phyloP scores from a whole-genome alignment of 1,139 yeast genomes.

The Neolecta irregularis region DNA sequence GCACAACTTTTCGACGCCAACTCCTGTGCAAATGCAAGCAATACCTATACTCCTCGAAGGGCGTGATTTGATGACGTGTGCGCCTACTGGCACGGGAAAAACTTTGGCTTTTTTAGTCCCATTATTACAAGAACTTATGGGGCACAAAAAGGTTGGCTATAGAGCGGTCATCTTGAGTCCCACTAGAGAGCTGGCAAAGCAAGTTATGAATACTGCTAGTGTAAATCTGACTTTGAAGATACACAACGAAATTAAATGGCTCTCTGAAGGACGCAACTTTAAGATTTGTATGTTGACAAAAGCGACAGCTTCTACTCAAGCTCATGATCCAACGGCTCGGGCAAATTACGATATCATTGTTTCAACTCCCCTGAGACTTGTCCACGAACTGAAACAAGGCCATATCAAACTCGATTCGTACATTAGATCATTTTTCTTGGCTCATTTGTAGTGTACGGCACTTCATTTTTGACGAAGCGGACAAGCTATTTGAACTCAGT shows the following conservation, averaged over 20 bases:
- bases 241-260: constrained; percentile 46
- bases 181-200: constrained; percentile 80
- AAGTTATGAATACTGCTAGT: constrained; percentile 22
- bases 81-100: constrained; percentile 91
- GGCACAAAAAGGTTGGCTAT: constrained; percentile 11
- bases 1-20: constrained; percentile 67
- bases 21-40: constrained; percentile 80
- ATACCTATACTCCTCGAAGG: constrained; percentile 51
- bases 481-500: constrained; percentile 77
- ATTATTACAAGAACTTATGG: constrained; percentile 37
- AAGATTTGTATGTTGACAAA: constrained; percentile 58
- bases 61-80: constrained; percentile 71
- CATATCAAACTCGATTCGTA: constrained; percentile 35
- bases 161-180: constrained; percentile 76
- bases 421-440: background rate
- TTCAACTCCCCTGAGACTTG: constrained; percentile 75
- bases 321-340: constrained; percentile 36
- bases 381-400: constrained; percentile 56
- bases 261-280: constrained; percentile 35
- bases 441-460: constrained; percentile 37
- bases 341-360: constrained; percentile 66
- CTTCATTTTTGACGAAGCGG: constrained; percentile 88
- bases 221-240: constrained; percentile 24
- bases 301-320: constrained; percentile 55
- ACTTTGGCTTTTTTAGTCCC: constrained; percentile 82